These are phyloP conservation scores for Fusarium agapanthi DNA, from an alignment of 2,329 filamentous ascomycete genomes.

Conservation along the genomic window DNA sequence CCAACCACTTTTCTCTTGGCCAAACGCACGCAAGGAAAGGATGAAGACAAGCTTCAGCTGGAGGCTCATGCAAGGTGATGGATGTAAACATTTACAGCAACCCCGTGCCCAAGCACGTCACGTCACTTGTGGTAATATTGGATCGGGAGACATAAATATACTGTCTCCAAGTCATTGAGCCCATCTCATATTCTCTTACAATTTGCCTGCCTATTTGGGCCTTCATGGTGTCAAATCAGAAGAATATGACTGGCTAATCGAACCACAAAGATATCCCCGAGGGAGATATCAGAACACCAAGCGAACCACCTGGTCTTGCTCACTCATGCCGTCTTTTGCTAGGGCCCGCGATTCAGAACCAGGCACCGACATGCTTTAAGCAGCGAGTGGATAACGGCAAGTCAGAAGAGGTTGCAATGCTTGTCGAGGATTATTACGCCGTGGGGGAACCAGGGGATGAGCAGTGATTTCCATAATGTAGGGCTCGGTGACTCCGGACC, in stretches of 20 bases:
- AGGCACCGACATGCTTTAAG: constrained; percentile 20
- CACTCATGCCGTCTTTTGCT: constrained; percentile 2
- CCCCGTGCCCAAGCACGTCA: constrained; percentile 2
- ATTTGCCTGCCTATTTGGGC: not conserved
- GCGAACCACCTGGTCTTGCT: not conserved
- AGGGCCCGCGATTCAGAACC: not conserved
- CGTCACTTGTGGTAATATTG: not conserved
- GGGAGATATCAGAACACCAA: constrained; percentile 5
- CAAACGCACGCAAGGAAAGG: not conserved
- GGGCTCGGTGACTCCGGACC: constrained; percentile 21
- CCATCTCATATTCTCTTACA: too few relatives aligned
- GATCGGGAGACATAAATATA: too few relatives aligned
- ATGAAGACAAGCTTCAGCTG: constrained; percentile 1
- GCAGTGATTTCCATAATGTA: not conserved
- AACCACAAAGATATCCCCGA: not conserved
- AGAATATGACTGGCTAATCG: not conserved
- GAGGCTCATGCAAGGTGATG: not conserved
- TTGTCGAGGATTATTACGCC: constrained; percentile 2
- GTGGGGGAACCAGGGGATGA: not conserved
- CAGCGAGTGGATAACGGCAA: not conserved
- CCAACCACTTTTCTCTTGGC: constrained; percentile 1
- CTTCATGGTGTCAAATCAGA: not conserved
- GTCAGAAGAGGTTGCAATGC: not conserved
- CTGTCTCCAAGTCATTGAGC: not conserved
- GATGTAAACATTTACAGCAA: not conserved